Conservation (phyloP, 805 yeast species). For the Metschnikowia matae region DNA sequence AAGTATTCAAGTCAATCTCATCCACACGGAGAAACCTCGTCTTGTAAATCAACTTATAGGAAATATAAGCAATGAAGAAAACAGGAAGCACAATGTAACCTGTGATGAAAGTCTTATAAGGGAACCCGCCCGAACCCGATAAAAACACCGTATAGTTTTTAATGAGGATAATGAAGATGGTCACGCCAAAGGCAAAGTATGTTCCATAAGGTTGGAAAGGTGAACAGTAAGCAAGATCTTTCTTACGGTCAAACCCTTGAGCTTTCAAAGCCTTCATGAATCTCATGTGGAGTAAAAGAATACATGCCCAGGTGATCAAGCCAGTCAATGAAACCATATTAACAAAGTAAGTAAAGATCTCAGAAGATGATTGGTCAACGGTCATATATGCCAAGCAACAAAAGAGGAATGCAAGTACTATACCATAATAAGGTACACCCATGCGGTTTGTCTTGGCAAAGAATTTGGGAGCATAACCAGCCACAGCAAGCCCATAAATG, state of each 20-base stretch:
- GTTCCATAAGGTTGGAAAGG: constrained; percentile 71
- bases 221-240: constrained; percentile 53
- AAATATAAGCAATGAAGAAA: constrained; percentile 49
- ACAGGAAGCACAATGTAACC: constrained; percentile 76
- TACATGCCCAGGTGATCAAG: constrained; percentile 69
- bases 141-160: constrained; percentile 68
- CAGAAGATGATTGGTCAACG: constrained; percentile 51
- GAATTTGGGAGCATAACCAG: constrained; percentile 31
- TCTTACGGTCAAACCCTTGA: constrained; percentile 57
- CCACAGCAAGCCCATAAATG: constrained; percentile 19
- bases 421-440: constrained; percentile 69
- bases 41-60: constrained; percentile 55
- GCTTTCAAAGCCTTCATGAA: constrained; percentile 63
- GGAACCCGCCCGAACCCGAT: constrained; percentile 31
- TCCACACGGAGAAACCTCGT: constrained; percentile 46
- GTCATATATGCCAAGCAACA: constrained; percentile 70
- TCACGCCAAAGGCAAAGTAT: constrained; percentile 51
- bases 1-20: constrained; percentile 60
- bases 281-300: constrained; percentile 61
- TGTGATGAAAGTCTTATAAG: constrained; percentile 64
- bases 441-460: constrained; percentile 44
- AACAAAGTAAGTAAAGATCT: constrained; percentile 64
- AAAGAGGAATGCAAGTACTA: constrained; percentile 49
- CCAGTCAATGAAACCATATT: constrained; percentile 76
- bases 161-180: constrained; percentile 53